phyloP scores from a whole-genome alignment of 2,329 filamentous ascomycete genomes.

The Salinomyces thailandicus region DNA sequence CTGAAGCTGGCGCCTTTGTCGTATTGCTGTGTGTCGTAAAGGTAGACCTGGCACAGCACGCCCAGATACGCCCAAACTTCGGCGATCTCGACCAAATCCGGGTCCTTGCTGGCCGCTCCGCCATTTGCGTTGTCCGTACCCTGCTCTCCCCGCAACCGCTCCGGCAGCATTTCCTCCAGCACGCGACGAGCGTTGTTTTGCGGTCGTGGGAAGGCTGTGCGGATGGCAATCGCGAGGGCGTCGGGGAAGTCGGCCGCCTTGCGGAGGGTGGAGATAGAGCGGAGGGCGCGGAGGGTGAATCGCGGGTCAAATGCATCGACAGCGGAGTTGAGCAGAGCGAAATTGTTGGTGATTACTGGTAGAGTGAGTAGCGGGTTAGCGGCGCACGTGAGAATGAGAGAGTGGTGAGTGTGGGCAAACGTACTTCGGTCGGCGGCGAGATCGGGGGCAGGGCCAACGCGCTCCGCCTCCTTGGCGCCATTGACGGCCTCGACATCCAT shows the following conservation, averaged over 20 bases:
- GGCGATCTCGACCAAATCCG: conserved; percentile 19
- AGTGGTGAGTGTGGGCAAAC: conserved; percentile 6
- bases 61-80: conserved; percentile 30
- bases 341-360: conserved; percentile 95
- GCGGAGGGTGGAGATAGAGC: conserved; percentile 89
- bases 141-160: conserved; percentile 10
- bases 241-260: conserved; percentile 50
- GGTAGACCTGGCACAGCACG: conserved; percentile 50
- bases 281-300: conserved; percentile 86
- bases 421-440: conserved; percentile 24
- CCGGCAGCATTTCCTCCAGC: conserved; percentile 23
- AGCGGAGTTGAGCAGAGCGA: conserved; percentile 79
- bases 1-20: conserved; percentile 79
- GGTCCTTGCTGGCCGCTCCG: conserved; percentile 13
- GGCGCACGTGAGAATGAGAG: background rate
- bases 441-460: conserved; percentile 28
- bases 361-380: too few relatives aligned
- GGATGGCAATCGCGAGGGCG: conserved; percentile 24
- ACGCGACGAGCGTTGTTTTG: conserved; percentile 22
- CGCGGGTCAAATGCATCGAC: conserved; percentile 88
- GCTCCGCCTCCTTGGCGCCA: conserved; percentile 32
- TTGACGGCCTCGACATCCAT: conserved; percentile 34
- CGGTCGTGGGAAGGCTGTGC: conserved; percentile 24
- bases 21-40: conserved; percentile 75
- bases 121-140: conserved; percentile 3